Evolutionary conservation across 306 rosid species (phyloP).

Genomic region (Psophocarpus tetragonolobus): DNA sequence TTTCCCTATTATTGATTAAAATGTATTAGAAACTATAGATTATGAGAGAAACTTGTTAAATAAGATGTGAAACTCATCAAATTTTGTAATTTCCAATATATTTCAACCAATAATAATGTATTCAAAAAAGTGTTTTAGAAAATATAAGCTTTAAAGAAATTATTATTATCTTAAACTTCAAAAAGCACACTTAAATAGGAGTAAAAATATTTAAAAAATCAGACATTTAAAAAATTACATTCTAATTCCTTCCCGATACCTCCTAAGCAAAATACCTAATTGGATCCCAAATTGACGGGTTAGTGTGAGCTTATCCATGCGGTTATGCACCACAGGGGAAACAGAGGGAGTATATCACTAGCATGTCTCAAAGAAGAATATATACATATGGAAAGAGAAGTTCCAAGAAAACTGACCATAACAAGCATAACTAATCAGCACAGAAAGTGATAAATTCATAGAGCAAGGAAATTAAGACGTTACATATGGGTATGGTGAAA

Average conservation of each 20-base stretch:
- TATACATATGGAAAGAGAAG: constrained; percentile 26
- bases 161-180: no score
- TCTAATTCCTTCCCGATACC: no score
- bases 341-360: no score
- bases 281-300: no score
- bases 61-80: not conserved
- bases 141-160: no score
- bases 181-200: no score
- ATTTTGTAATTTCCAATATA: not conserved
- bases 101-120: not conserved
- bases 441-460: constrained; percentile 11
- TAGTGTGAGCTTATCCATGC: no score
- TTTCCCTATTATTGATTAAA: not conserved
- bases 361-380: not conserved
- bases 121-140: not conserved
- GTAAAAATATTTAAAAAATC: no score
- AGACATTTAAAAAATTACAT: no score
- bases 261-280: no score
- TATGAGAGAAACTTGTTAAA: not conserved
- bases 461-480: constrained; percentile 35
- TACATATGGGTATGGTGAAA: constrained; percentile 87
- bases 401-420: constrained; percentile 18
- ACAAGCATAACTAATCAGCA: constrained; percentile 30
- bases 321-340: no score
- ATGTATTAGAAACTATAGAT: not conserved